Evolutionary conservation across 139 green algal genomes (phyloP), one percentile per base, ranked within the genome.

Genomic region (Chlorella sp.): DNA sequence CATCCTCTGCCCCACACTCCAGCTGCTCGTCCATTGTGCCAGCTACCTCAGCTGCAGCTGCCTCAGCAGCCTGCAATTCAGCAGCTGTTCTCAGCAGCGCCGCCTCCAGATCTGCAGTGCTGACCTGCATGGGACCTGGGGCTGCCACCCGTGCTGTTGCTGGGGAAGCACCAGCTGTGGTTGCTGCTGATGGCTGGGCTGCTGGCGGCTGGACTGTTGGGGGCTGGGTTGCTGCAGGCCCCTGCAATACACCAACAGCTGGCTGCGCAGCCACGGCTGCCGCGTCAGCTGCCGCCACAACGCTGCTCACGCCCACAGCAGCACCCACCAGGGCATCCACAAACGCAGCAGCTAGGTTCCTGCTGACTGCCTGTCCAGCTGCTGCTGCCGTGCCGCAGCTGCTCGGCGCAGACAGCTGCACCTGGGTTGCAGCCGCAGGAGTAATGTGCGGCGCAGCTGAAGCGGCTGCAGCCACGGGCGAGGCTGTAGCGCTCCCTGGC

Each of bases 281-380:
- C 41, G 20, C 55, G 36, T 2, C 32, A 9, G 11, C 75, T 69
- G 30, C 41, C 30, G 28, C n/a, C 18, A 21, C 34, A 28, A 21
- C 21, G 76, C 76, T 18, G 56, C 36, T 32, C 16, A 73, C 76
- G 2, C 38, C 76, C 60, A 73, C 60, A 44, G 57, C 56, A n/a
- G 76, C 76, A n/a, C 36, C 60, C 34, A 82, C 76, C 1, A 82
- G 38, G 1, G 76, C 76, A 20, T 82, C 36, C 36, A 82, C 57
- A 82, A 82, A 82, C 0, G 60, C 76, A 26, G 57, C 57, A 4
- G 60, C 76, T 36, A 82, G 60, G 76, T 26, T 71, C 36, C 60
- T 72, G 76, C 76, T 62, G 12, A 82, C 60, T 0, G n/a, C 2
- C 39, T 82, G 51, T 15, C 15, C 51, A 23, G 51, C 51, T 60